Percentiles rank a stretch among this genome's conserved stretches.
Evolutionary conservation across 2,329 filamentous ascomycete species (phyloP).

Genomic region (Penicillium sp.): DNA sequence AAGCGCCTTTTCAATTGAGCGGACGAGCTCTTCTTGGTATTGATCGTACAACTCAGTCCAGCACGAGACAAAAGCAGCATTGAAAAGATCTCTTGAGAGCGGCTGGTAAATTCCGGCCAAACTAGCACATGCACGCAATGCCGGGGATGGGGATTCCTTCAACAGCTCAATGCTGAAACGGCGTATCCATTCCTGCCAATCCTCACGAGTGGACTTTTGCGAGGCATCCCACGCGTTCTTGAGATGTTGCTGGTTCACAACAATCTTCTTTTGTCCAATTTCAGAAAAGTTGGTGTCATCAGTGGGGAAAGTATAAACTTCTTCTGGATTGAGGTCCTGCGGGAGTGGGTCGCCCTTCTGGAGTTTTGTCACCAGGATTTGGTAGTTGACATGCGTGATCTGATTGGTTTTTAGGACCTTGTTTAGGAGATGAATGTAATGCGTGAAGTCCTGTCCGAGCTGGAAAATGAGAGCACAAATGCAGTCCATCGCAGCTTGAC

Average conservation of each 20-base stretch:
- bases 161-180: slow-evolving; percentile 93
- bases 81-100: slow-evolving; percentile 90
- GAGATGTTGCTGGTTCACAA: slow-evolving; percentile 95
- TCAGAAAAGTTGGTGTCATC: slow-evolving; percentile 83
- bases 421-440: slow-evolving; percentile 91
- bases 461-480: slow-evolving; percentile 95
- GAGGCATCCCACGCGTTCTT: slow-evolving; percentile 97
- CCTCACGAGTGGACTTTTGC: slow-evolving; percentile 94
- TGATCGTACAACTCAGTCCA: slow-evolving; percentile 98
- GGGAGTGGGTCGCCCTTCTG: slow-evolving; percentile 94
- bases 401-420: slow-evolving; percentile 77
- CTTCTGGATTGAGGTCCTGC: slow-evolving; percentile 86
- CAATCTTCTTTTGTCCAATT: slow-evolving; percentile 86
- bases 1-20: slow-evolving; percentile 92
- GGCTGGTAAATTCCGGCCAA: slow-evolving; percentile 89
- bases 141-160: slow-evolving; percentile 93
- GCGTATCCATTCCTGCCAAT: slow-evolving; percentile 99
- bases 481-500: slow-evolving; percentile 84
- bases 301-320: slow-evolving; percentile 71
- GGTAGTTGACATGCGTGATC: slow-evolving; percentile 87
- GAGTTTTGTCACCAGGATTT: slow-evolving; percentile 85
- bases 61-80: slow-evolving; percentile 97
- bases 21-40: slow-evolving; percentile 94
- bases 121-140: slow-evolving; percentile 86
- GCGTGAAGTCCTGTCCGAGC: slow-evolving; percentile 88